These are phyloP conservation scores for Apophysomyces sp. DNA, from an alignment of 371 early-diverging fungal genomes.

Conservation along the genomic window DNA sequence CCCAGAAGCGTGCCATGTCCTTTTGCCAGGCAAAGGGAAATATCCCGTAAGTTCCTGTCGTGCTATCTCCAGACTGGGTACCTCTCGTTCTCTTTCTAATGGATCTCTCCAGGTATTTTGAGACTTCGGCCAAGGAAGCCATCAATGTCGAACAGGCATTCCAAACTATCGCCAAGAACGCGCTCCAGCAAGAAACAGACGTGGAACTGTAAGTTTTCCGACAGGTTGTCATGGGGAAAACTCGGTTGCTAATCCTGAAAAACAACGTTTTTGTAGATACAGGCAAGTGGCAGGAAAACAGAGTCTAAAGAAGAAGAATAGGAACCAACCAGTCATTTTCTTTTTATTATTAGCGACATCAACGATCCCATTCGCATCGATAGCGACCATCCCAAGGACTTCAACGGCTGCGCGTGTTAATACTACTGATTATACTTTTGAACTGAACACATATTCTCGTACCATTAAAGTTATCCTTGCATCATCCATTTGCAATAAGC, in stretches of 20 bases:
- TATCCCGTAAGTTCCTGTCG: conserved; percentile 66
- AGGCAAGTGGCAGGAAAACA: neutral
- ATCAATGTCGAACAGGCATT: conserved; percentile 97
- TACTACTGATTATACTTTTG: neutral
- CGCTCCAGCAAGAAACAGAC: conserved; percentile 90
- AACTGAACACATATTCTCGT: neutral
- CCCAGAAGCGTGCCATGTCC: conserved; percentile 91
- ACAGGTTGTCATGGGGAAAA: too few species aligned
- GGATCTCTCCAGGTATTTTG: conserved; percentile 73
- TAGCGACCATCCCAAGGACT: conserved; percentile 66
- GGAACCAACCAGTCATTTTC: neutral
- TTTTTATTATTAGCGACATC: conserved; percentile 71
- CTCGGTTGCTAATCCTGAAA: neutral
- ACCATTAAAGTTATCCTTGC: neutral
- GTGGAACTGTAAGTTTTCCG: conserved; percentile 78
- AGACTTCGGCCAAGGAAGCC: conserved; percentile 95
- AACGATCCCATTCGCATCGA: conserved; percentile 92
- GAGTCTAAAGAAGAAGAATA: neutral
- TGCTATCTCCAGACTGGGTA: too few species aligned
- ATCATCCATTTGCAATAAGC: neutral
- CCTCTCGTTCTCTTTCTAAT: too few species aligned
- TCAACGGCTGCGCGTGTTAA: conserved; percentile 53
- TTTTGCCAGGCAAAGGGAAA: conserved; percentile 96
- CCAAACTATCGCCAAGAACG: conserved; percentile 92
- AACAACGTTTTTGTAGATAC: neutral